Evolutionary conservation across 2,329 filamentous ascomycete species (phyloP).

Genomic region (Juglanconis oblonga): DNA sequence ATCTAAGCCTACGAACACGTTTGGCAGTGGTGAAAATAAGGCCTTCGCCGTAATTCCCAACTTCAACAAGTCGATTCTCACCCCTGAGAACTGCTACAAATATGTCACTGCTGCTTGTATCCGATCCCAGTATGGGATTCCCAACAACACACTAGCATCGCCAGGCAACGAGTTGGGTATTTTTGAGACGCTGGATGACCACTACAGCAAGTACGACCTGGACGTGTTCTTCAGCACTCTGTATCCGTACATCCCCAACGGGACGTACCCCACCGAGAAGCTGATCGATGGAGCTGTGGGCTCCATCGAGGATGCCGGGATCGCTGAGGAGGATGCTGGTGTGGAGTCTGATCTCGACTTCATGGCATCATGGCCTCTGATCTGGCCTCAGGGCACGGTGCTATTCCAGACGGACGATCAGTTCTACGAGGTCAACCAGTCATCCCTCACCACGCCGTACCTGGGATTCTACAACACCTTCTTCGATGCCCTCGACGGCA

Average conservation of each 20-base stretch:
- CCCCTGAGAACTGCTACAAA: constrained; percentile 11
- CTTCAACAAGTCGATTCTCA: constrained; percentile 3
- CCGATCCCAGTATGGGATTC: constrained; percentile 17
- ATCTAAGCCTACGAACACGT: constrained; percentile 6
- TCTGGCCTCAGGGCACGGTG: constrained; percentile 46
- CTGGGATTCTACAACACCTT: constrained; percentile 35
- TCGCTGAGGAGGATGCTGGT: constrained; percentile 7
- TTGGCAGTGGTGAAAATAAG: background rate
- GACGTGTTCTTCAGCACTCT: constrained; percentile 19
- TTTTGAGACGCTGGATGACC: constrained; percentile 17
- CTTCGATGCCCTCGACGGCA: constrained; percentile 47
- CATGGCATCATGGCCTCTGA: constrained; percentile 43
- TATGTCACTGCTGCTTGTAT: constrained; percentile 21
- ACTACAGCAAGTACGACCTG: constrained; percentile 17
- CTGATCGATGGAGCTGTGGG: constrained; percentile 26
- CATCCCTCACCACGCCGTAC: constrained; percentile 22
- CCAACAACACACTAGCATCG: constrained; percentile 15
- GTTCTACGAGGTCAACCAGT: constrained; percentile 25
- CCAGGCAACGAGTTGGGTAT: constrained; percentile 19
- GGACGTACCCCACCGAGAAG: constrained; percentile 26
- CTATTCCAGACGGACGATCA: constrained; percentile 29
- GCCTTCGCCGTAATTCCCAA: background rate
- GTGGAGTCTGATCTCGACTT: constrained; percentile 47
- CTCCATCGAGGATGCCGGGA: constrained; percentile 5
- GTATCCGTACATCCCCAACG: constrained; percentile 23